Percentiles rank a stretch among this genome's conserved stretches.
Evolutionary conservation across 2,329 filamentous ascomycete genomes (phyloP).

Genomic region (Colletotrichum liaoningense): DNA sequence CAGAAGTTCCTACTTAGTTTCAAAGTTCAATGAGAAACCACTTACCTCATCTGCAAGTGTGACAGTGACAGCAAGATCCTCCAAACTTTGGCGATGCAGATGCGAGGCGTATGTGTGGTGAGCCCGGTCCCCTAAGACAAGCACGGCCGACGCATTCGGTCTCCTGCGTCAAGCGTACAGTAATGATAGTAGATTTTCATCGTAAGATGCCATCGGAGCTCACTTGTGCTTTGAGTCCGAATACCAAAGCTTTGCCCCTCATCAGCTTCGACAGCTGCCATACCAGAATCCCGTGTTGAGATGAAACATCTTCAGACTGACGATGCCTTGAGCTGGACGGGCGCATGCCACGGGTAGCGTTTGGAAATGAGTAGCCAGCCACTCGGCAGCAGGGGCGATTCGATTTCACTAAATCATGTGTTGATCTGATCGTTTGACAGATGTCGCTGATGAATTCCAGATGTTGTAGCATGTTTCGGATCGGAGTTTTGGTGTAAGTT

Average conservation of each 20-base stretch:
- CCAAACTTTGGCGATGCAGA: background rate
- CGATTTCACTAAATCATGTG: background rate
- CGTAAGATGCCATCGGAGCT: background rate
- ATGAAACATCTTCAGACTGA: constrained; percentile 1
- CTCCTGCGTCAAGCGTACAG: background rate
- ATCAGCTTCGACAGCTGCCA: background rate
- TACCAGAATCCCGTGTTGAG: background rate
- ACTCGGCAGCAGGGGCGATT: background rate
- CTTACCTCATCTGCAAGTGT: background rate
- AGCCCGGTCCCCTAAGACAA: too few species aligned
- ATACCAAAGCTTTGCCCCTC: background rate
- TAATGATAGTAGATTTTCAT: background rate
- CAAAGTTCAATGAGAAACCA: background rate
- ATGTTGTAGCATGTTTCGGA: too few species aligned
- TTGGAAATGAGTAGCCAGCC: background rate
- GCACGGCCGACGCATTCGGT: background rate
- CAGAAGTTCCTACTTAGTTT: background rate
- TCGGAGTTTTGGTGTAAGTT: too few species aligned
- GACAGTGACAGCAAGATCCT: background rate
- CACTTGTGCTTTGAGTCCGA: background rate
- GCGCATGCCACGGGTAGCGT: background rate
- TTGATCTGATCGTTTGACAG: too few species aligned
- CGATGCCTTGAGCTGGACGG: background rate
- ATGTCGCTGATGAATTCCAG: too few species aligned
- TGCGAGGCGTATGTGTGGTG: background rate